These are phyloP conservation scores for Trifolium subterraneum DNA, from an alignment of 306 rosid species.

Conservation along the genomic window DNA sequence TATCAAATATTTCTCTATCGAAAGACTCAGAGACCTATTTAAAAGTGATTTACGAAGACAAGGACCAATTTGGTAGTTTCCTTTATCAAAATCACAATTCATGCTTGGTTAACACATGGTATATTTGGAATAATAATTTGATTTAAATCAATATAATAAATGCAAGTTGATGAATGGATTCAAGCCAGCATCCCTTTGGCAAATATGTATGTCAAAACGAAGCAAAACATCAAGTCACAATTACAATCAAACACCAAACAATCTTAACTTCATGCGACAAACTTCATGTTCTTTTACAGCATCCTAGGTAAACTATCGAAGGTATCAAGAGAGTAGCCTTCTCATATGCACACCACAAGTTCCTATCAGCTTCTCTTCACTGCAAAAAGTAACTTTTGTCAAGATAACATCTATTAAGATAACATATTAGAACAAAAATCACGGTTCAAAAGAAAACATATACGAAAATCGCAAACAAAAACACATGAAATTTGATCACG, in stretches of 20 bases:
- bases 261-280: conserved; percentile 41
- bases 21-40: no score
- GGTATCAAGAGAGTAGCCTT: conserved; percentile 43
- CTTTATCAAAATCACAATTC: background rate
- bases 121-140: background rate
- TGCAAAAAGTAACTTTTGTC: conserved; percentile 37
- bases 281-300: conserved; percentile 43
- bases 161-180: conserved; percentile 31
- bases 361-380: conserved; percentile 44
- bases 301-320: conserved; percentile 40
- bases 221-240: conserved; percentile 43
- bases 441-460: background rate
- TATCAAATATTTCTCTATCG: no score
- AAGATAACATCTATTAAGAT: conserved; percentile 2
- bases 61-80: no score
- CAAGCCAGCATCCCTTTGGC: conserved; percentile 29
- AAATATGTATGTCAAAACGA: conserved; percentile 24
- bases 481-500: background rate
- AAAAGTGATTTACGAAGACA: no score
- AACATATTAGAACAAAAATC: background rate
- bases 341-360: conserved; percentile 42
- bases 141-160: background rate
- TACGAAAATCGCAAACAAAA: background rate
- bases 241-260: conserved; percentile 37
- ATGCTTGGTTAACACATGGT: background rate